A percentile compares a stretch with the other conserved stretches of the same genome.
Evolutionary conservation across 1,284 basidiomycete genomes (phyloP).

Genomic region (Sparassis latifolia): DNA sequence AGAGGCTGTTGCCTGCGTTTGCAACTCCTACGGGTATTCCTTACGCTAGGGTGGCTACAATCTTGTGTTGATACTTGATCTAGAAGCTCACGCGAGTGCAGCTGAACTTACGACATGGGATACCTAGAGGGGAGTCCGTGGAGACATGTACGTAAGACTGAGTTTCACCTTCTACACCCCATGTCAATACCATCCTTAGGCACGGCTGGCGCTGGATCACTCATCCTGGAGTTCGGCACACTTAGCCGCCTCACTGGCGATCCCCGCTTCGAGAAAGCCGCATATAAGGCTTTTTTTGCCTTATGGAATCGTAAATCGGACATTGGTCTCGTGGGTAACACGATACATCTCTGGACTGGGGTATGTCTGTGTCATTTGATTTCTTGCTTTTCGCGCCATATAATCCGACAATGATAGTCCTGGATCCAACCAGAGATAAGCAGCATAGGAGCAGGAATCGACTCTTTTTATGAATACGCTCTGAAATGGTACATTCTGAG

Average conservation of each 20-base stretch:
- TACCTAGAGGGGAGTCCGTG: constrained; percentile 60
- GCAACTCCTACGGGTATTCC: constrained; percentile 84
- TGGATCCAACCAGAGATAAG: constrained; percentile 73
- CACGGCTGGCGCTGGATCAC: constrained; percentile 86
- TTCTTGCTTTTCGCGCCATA: neutral
- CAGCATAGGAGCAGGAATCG: constrained; percentile 86
- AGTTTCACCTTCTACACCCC: neutral
- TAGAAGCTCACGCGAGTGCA: constrained; percentile 22
- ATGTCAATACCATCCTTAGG: constrained; percentile 36
- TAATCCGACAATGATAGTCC: constrained; percentile 21
- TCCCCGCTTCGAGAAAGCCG: constrained; percentile 78
- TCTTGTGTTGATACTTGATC: constrained; percentile 5
- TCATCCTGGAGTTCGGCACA: constrained; percentile 90
- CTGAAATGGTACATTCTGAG: constrained; percentile 86
- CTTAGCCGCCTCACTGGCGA: constrained; percentile 86
- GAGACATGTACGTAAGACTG: constrained; percentile 61
- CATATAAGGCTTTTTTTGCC: constrained; percentile 82
- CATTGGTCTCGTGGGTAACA: constrained; percentile 83
- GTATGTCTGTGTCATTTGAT: constrained; percentile 36
- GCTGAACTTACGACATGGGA: constrained; percentile 73
- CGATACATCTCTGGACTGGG: constrained; percentile 74
- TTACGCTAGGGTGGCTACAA: constrained; percentile 65
- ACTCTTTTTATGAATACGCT: constrained; percentile 92
- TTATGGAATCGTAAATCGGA: constrained; percentile 86
- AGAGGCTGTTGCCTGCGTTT: constrained; percentile 84